phyloP scores from a whole-genome alignment of 306 rosid genomes.

The Geum urbanum region DNA sequence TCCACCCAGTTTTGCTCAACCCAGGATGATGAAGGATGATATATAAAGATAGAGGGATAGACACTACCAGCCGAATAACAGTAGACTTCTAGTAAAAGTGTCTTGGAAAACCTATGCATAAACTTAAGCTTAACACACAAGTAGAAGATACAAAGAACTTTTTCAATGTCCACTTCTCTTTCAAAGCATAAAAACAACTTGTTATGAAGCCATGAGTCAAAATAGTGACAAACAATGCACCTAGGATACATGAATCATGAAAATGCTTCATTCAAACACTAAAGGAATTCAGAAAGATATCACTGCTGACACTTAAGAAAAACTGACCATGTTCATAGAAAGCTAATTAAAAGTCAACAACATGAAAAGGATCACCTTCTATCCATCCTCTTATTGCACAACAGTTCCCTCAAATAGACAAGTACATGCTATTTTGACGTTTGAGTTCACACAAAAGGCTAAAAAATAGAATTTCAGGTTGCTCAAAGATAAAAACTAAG shows the following conservation, averaged over 20 bases:
- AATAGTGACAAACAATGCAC: not conserved
- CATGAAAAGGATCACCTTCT: too few species aligned
- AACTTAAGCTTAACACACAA: not conserved
- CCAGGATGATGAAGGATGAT: not conserved
- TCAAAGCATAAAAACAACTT: not conserved
- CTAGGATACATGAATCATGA: not conserved
- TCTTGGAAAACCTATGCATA: too few species aligned
- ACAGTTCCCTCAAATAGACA: not conserved
- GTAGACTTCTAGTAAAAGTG: not conserved
- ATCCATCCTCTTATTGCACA: not conserved
- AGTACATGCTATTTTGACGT: not conserved
- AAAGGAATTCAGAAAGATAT: not conserved
- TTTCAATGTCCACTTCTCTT: not conserved
- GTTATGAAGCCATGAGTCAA: not conserved
- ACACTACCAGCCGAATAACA: not conserved
- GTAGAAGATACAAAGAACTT: not conserved
- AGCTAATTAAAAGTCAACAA: not conserved
- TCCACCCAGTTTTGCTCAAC: not conserved
- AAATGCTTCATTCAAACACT: not conserved
- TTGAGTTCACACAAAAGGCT: not conserved
- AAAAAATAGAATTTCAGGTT: not conserved
- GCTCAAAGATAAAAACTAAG: not conserved
- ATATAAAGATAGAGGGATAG: not conserved
- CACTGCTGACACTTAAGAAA: not conserved
- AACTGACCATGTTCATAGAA: not conserved